Evolutionary conservation across 345 rosid species (phyloP).

Genomic region (Sonneratia caseolaris): DNA sequence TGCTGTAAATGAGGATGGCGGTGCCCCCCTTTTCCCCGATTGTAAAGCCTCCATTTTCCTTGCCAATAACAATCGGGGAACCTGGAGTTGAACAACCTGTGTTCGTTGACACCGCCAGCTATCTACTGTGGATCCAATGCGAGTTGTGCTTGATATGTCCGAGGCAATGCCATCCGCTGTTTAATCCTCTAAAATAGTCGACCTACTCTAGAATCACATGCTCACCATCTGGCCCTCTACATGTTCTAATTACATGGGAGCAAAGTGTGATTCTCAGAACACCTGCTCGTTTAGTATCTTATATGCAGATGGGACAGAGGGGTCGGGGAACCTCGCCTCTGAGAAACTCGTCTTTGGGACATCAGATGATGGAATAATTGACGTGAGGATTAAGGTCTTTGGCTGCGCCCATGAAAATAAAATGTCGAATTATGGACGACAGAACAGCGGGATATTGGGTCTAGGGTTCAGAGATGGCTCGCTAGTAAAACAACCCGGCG

Average conservation of each 20-base stretch:
- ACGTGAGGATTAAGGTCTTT: conserved; percentile 21
- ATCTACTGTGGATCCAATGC: conserved; percentile 37
- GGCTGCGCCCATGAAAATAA: conserved; percentile 47
- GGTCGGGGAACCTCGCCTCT: conserved; percentile 35
- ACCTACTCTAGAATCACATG: conserved; percentile 29
- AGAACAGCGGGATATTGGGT: conserved; percentile 5
- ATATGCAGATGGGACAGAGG: conserved; percentile 23
- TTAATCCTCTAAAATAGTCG: conserved; percentile 37
- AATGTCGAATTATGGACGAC: not conserved
- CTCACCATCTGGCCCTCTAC: conserved; percentile 12
- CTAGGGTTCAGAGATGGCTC: not conserved
- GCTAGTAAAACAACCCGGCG: not conserved
- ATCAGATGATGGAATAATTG: conserved; percentile 21
- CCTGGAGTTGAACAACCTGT: conserved; percentile 44
- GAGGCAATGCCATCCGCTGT: conserved; percentile 14
- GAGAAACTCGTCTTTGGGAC: conserved; percentile 34
- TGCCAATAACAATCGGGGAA: conserved; percentile 45
- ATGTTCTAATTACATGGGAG: conserved; percentile 5
- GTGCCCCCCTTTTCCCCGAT: conserved; percentile 14
- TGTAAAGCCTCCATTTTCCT: conserved; percentile 14
- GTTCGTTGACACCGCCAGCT: conserved; percentile 48
- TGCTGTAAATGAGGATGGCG: conserved; percentile 6
- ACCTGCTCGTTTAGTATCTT: conserved; percentile 26
- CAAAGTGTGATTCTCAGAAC: conserved; percentile 14
- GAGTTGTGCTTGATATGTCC: conserved; percentile 34